Percentiles rank a stretch among this genome's conserved stretches.
These are phyloP conservation scores for Phaeodactylum tricornutum DNA, from an alignment of 108 stramenopile genomes.

Conservation along the genomic window DNA sequence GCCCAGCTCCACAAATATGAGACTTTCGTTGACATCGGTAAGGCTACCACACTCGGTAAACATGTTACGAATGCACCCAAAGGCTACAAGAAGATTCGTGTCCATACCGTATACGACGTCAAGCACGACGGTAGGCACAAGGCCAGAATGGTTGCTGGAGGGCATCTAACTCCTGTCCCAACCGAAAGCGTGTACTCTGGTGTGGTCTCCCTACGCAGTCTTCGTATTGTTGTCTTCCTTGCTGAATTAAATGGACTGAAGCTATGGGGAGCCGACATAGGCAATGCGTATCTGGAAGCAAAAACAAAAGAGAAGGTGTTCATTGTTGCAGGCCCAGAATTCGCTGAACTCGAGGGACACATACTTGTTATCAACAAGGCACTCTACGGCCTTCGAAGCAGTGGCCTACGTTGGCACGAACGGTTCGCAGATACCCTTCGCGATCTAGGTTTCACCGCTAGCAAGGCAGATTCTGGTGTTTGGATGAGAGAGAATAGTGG, in stretches of 20 bases:
- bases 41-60: too few relatives aligned
- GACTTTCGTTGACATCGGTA: too few relatives aligned
- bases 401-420: constrained; percentile 2
- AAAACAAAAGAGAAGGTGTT: constrained; percentile 14
- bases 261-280: constrained; percentile 6
- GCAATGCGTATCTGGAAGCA: constrained; percentile 15
- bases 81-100: too few relatives aligned
- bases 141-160: too few relatives aligned
- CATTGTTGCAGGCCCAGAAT: constrained; percentile 21
- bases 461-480: constrained; percentile 20
- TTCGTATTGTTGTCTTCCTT: constrained; percentile 2
- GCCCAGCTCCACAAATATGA: too few relatives aligned
- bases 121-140: too few relatives aligned
- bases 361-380: constrained; percentile 14
- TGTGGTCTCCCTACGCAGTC: background rate
- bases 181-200: too few relatives aligned
- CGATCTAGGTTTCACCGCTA: constrained; percentile 16
- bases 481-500: constrained; percentile 14
- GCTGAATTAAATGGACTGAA: constrained; percentile 13
- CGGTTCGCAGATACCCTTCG: constrained; percentile 12
- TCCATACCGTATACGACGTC: too few relatives aligned
- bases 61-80: too few relatives aligned
- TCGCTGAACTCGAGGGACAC: constrained; percentile 14
- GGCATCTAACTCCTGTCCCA: too few relatives aligned
- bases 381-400: constrained; percentile 22